Evolutionary conservation across 73 alveolate genomes (phyloP).

Genomic region (Durusdinium trenchii): DNA sequence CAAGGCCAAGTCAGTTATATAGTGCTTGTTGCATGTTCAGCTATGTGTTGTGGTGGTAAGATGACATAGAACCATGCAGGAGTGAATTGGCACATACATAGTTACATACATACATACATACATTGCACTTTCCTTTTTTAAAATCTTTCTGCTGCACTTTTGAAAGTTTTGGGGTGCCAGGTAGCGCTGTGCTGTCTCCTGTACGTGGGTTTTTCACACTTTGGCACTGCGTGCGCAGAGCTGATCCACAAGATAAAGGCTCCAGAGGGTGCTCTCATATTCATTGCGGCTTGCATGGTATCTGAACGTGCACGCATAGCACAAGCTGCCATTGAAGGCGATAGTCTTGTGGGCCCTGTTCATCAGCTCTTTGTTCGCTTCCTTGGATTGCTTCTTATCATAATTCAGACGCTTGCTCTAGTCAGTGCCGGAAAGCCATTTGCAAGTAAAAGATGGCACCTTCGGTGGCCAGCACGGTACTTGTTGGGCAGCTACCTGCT

Average conservation of each 20-base stretch:
- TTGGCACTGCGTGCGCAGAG: background rate
- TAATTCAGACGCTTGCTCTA: conserved; percentile 37
- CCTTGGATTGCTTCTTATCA: conserved; percentile 1
- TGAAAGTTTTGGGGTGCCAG: conserved; percentile 31
- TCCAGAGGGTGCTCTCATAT: background rate
- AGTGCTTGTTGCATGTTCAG: background rate
- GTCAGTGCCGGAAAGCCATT: background rate
- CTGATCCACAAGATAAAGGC: background rate
- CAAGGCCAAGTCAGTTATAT: background rate
- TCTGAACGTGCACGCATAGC: background rate
- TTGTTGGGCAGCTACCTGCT: conserved; percentile 76
- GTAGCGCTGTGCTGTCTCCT: conserved; percentile 36
- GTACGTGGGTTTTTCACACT: conserved; percentile 25
- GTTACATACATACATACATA: background rate
- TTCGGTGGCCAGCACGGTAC: conserved; percentile 70
- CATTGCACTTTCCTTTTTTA: background rate
- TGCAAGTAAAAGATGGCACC: too few species aligned
- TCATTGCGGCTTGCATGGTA: background rate
- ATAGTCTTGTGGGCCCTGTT: background rate
- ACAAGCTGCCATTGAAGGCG: conserved; percentile 49
- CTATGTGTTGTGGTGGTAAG: too few species aligned
- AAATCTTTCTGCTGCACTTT: background rate
- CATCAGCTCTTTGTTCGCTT: background rate
- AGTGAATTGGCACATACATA: background rate
- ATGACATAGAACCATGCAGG: background rate